Conservation (phyloP, 345 rosid genomes). For the Jatropha curcas region DNA sequence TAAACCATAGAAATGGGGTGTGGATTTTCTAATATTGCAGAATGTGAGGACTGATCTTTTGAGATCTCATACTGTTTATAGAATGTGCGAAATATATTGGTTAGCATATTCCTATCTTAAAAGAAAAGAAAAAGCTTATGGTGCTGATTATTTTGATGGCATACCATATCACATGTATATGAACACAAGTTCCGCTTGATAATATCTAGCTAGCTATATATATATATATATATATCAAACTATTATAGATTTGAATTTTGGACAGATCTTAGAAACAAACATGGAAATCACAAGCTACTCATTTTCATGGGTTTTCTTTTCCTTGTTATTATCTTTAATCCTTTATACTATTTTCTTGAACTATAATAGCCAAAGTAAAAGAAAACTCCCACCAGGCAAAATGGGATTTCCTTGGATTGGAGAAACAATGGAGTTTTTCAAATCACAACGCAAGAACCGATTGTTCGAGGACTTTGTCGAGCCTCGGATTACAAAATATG, state of each 20-base stretch:
- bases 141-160: too few relatives aligned
- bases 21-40: too few relatives aligned
- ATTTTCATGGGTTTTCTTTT: conserved; percentile 35
- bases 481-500: conserved; percentile 60
- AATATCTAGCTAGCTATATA: background rate
- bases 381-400: conserved; percentile 62
- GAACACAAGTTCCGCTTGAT: too few relatives aligned
- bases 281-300: conserved; percentile 13
- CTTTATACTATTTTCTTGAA: conserved; percentile 42
- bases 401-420: conserved; percentile 74
- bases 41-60: too few relatives aligned
- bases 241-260: too few relatives aligned
- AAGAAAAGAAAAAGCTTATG: too few relatives aligned
- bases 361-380: conserved; percentile 29
- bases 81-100: too few relatives aligned
- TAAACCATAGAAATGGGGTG: too few relatives aligned
- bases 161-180: too few relatives aligned
- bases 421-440: conserved; percentile 68
- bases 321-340: conserved; percentile 33
- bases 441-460: conserved; percentile 57
- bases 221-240: background rate
- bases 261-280: too few relatives aligned
- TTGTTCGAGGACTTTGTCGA: conserved; percentile 60
- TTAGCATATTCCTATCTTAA: too few relatives aligned
- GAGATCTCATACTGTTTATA: too few relatives aligned